A percentile compares a stretch with the other conserved stretches of the same genome.
Evolutionary conservation across 1,284 basidiomycete genomes (phyloP).

Genomic region (Phellinidium pouzarii): DNA sequence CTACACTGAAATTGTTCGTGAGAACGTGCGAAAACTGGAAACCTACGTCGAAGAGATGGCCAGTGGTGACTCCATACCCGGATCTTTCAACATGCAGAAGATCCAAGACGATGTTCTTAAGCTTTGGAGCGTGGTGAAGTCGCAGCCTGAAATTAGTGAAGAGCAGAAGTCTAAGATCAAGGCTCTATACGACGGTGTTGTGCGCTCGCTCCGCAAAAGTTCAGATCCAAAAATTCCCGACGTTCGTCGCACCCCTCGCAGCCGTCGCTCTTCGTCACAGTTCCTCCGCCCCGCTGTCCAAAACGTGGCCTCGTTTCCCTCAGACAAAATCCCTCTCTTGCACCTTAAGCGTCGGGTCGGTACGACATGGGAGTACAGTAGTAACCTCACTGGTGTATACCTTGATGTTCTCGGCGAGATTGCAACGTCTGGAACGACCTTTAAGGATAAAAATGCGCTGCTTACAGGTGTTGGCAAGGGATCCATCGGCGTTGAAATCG

Average conservation of each 20-base stretch:
- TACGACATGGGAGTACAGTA: slow-evolving; percentile 91
- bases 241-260: slow-evolving; percentile 49
- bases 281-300: slow-evolving; percentile 89
- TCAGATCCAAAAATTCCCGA: slow-evolving; percentile 35
- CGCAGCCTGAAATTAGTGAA: slow-evolving; percentile 93
- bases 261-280: slow-evolving; percentile 84
- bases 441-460: slow-evolving; percentile 97
- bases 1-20: slow-evolving; percentile 90
- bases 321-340: slow-evolving; percentile 89
- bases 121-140: slow-evolving; percentile 95
- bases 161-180: slow-evolving; percentile 98
- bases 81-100: slow-evolving; percentile 88
- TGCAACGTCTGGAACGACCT: slow-evolving; percentile 95
- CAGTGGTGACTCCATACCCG: slow-evolving; percentile 80
- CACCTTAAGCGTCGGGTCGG: slow-evolving; percentile 98
- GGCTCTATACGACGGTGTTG: slow-evolving; percentile 92
- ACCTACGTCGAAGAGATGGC: slow-evolving; percentile 99
- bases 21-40: slow-evolving; percentile 95
- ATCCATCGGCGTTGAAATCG: slow-evolving; percentile 94
- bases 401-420: slow-evolving; percentile 97
- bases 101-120: slow-evolving; percentile 94
- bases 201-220: slow-evolving; percentile 68
- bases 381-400: slow-evolving; percentile 93
- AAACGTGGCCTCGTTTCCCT: slow-evolving; percentile 70
- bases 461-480: slow-evolving; percentile 97